Percentiles rank a stretch among this genome's conserved stretches.
Conservation (phyloP, 768 basidiomycete species). For the Tylopilus rubrobrunneus region DNA sequence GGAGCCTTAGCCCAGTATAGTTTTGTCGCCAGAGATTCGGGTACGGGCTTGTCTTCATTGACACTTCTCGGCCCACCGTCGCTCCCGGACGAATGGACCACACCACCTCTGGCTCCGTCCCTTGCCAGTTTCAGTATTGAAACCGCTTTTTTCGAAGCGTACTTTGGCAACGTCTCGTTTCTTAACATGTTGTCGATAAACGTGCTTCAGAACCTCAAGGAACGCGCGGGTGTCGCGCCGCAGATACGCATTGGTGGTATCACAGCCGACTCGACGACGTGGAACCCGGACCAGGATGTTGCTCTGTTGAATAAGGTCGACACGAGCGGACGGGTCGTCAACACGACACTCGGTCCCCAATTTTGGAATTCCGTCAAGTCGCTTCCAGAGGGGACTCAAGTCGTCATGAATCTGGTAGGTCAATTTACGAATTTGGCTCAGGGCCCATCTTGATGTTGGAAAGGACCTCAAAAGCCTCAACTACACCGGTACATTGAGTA, state of each 20-base stretch:
- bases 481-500: conserved; percentile 39
- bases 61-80: conserved; percentile 39
- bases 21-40: background rate
- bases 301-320: conserved; percentile 40
- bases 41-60: background rate
- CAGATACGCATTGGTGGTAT: conserved; percentile 52
- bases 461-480: conserved; percentile 45
- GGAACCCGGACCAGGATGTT: conserved; percentile 37
- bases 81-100: conserved; percentile 41
- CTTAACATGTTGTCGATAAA: conserved; percentile 43
- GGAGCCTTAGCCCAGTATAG: too few relatives aligned
- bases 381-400: conserved; percentile 44
- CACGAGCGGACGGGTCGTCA: conserved; percentile 38
- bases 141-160: conserved; percentile 51
- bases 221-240: conserved; percentile 41
- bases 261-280: conserved; percentile 51
- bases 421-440: background rate
- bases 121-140: conserved; percentile 54
- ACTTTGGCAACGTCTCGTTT: conserved; percentile 41
- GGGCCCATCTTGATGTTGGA: background rate
- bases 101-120: conserved; percentile 39
- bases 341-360: conserved; percentile 48
- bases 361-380: conserved; percentile 46
- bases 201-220: conserved; percentile 43
- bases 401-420: conserved; percentile 44